Evolutionary conservation across 2,329 filamentous ascomycete genomes (phyloP).

Genomic region (Ceratocystis ficicola): DNA sequence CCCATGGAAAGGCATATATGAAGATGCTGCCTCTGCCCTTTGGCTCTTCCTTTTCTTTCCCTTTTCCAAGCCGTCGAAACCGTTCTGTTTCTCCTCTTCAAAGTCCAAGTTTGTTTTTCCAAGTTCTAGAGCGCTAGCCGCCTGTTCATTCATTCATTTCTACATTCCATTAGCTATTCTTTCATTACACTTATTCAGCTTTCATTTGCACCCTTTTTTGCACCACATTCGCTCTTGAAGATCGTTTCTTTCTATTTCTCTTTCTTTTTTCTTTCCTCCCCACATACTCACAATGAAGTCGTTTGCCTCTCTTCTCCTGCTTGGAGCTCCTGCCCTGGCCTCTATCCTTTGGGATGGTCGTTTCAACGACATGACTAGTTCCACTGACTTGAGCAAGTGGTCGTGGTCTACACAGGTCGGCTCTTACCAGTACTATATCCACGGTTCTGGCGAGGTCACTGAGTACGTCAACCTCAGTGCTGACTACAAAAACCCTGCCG

Average conservation of each 20-base stretch:
- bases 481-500: slow-evolving; percentile 52
- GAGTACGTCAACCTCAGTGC: slow-evolving; percentile 51
- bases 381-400: slow-evolving; percentile 47
- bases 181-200: not conserved
- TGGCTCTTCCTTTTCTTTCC: not conserved
- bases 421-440: slow-evolving; percentile 65
- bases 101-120: slow-evolving; percentile 13
- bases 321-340: slow-evolving; percentile 20
- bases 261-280: slow-evolving; percentile 14
- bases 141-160: slow-evolving; percentile 21
- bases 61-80: not conserved
- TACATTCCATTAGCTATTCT: not conserved
- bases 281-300: slow-evolving; percentile 22
- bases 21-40: not conserved
- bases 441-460: slow-evolving; percentile 44
- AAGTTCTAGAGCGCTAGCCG: slow-evolving; percentile 20
- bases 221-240: slow-evolving; percentile 19
- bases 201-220: not conserved
- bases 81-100: slow-evolving; percentile 6
- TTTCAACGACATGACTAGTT: slow-evolving; percentile 47
- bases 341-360: slow-evolving; percentile 51
- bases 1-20: not conserved
- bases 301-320: slow-evolving; percentile 16
- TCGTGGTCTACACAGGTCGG: slow-evolving; percentile 57
- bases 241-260: slow-evolving; percentile 20